Base-by-base conservation (phyloP, 768 basidiomycete species). In the Cystoderma amianthinum region DNA sequence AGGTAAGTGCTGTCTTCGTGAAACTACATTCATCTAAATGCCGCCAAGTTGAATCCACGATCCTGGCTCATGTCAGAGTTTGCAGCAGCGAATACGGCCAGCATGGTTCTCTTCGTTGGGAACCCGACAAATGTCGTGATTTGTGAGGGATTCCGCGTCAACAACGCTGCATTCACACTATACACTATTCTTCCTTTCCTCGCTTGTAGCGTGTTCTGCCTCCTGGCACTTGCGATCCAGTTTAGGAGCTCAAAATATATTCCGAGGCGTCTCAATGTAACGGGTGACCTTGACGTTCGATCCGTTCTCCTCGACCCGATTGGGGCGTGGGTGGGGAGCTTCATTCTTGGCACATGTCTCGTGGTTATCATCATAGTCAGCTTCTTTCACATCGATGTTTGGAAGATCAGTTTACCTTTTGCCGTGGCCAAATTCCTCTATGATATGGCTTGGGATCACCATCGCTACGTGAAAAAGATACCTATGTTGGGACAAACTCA, bases 111-210 rank as follows among this genome's bases (percentile, higher is more conserved):
- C 2, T 84, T 91, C 33, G 79, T 86, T 1, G 82, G 81, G 0
- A 94, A 93, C 53, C 86, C 85, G 2, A 93, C 90, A 1, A 94
- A 93, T 50, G 78, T 92, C 13, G 80, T 94, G 20, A 74, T 92
- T 18, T 82, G 85, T 20, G 85, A 84, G 36, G 84, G 85, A 0
- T 86, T 91, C 54, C 54, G 63, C 1, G 68, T 91, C 19, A 78
- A 80, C 28, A 82, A 83, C 46, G 68, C 70, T 12, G 72, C 75
- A 0, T 89, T 81, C 58, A 82, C 81, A 0, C 81, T 80, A 0
- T 85, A 87, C 60, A 72, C 80, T 9, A 78, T 83, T 28, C 61
- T 89, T 5, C 86, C 88, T 0, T 81, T 85, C 45, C 53, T 89
- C 25, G 77, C 71, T 3, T 60, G 77, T 66, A 50, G 48, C 66